Percentiles rank a stretch among this genome's conserved stretches.
Evolutionary conservation across 2,329 filamentous ascomycete genomes (phyloP).

Genomic region (Claviceps arundinis): DNA sequence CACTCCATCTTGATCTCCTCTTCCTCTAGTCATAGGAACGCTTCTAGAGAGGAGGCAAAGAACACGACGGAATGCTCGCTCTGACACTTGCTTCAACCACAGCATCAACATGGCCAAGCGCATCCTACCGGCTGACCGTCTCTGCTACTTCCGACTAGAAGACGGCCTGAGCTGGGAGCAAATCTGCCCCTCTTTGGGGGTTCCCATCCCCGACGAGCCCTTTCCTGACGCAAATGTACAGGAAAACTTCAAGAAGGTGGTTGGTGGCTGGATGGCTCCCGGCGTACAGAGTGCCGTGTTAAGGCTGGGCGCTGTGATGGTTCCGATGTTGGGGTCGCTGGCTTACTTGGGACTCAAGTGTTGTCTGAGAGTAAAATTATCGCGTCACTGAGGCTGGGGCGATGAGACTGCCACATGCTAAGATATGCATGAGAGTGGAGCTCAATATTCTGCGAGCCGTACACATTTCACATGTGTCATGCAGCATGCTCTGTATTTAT

Average conservation of each 20-base stretch:
- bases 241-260: neutral
- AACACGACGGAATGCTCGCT: too few relatives aligned
- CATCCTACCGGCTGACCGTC: constrained; percentile 14
- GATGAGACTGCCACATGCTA: too few relatives aligned
- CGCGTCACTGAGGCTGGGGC: too few relatives aligned
- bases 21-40: too few relatives aligned
- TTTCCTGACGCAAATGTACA: neutral
- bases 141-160: constrained; percentile 19
- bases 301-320: neutral
- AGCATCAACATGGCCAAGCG: constrained; percentile 13
- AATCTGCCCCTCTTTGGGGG: constrained; percentile 19
- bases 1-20: too few relatives aligned
- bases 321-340: neutral
- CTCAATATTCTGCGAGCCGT: too few relatives aligned
- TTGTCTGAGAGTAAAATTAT: too few relatives aligned
- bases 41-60: too few relatives aligned
- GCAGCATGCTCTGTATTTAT: too few relatives aligned
- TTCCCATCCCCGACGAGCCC: constrained; percentile 14
- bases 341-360: constrained; percentile 5
- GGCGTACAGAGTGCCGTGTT: neutral
- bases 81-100: constrained; percentile 2
- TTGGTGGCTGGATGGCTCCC: neutral
- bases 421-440: too few relatives aligned
- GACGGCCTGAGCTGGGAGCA: constrained; percentile 23
- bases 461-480: too few relatives aligned